Evolutionary conservation across 306 rosid species (phyloP).

Genomic region (Carpinus viminea): DNA sequence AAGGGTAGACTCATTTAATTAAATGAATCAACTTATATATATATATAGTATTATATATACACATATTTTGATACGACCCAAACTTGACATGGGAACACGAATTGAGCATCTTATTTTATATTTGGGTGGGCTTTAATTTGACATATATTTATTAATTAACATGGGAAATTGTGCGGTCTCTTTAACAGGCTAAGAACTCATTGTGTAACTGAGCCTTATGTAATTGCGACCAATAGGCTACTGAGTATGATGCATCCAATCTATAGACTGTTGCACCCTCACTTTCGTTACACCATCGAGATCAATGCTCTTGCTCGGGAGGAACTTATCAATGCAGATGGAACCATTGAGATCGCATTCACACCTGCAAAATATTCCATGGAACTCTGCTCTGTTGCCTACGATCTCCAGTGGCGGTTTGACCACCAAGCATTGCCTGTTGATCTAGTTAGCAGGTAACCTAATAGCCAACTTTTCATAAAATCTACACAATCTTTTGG

Average conservation of each 20-base stretch:
- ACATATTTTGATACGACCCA: too few species aligned
- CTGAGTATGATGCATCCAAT: slow-evolving; percentile 86
- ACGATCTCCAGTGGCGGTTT: slow-evolving; percentile 65
- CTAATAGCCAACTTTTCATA: neutral
- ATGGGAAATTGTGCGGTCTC: neutral
- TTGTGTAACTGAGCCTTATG: slow-evolving; percentile 70
- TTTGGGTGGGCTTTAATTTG: neutral
- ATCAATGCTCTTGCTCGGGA: slow-evolving; percentile 81
- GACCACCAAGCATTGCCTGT: slow-evolving; percentile 68
- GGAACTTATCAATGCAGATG: slow-evolving; percentile 70
- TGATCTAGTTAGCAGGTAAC: slow-evolving; percentile 52
- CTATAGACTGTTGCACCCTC: slow-evolving; percentile 70
- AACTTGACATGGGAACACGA: too few species aligned
- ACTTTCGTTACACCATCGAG: slow-evolving; percentile 82
- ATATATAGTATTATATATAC: too few species aligned
- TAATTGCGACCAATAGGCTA: slow-evolving; percentile 80
- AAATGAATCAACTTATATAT: too few species aligned
- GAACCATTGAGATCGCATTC: slow-evolving; percentile 63
- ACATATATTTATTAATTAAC: neutral
- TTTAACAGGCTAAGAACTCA: slow-evolving; percentile 80
- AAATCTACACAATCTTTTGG: too few species aligned
- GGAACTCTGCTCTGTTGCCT: slow-evolving; percentile 65
- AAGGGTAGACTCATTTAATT: too few species aligned
- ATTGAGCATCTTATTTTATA: neutral
- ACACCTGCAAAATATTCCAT: slow-evolving; percentile 61